Evolutionary conservation across 2,329 filamentous ascomycete genomes (phyloP).

Genomic region (Phialocephala subalpina): DNA sequence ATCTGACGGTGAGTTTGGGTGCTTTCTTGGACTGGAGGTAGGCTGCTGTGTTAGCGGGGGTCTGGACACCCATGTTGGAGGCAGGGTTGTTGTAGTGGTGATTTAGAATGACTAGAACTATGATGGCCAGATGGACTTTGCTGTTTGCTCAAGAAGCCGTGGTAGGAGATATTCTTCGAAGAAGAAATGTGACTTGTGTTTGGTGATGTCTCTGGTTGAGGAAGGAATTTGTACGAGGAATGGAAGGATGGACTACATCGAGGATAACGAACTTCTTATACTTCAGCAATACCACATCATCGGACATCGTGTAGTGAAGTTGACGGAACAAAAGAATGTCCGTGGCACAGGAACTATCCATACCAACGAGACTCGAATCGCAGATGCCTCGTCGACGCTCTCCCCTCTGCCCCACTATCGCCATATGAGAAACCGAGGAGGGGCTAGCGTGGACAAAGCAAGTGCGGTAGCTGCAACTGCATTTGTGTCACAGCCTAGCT

Average conservation of each 20-base stretch:
- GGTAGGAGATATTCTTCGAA: neutral
- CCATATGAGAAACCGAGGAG: neutral
- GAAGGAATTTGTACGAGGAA: neutral
- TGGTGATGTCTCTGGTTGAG: neutral
- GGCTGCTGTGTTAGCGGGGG: conserved; percentile 18
- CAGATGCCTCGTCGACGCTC: neutral
- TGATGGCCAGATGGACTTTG: neutral
- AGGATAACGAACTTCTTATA: neutral
- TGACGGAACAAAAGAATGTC: neutral
- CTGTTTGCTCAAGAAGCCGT: neutral
- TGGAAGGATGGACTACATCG: conserved; percentile 1
- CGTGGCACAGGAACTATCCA: neutral
- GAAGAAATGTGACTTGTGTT: neutral
- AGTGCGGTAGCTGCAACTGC: neutral
- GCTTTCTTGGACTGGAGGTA: conserved; percentile 38
- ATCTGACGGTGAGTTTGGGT: conserved; percentile 43
- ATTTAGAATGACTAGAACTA: neutral
- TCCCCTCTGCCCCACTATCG: neutral
- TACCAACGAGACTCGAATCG: neutral
- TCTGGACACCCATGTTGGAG: neutral
- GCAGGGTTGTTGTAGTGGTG: neutral
- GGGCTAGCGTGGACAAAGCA: neutral
- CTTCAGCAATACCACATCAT: neutral
- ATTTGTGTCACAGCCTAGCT: neutral
- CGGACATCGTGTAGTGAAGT: neutral